phyloP scores from a whole-genome alignment of 1,284 basidiomycete genomes.

The Marasmius fiardii region DNA sequence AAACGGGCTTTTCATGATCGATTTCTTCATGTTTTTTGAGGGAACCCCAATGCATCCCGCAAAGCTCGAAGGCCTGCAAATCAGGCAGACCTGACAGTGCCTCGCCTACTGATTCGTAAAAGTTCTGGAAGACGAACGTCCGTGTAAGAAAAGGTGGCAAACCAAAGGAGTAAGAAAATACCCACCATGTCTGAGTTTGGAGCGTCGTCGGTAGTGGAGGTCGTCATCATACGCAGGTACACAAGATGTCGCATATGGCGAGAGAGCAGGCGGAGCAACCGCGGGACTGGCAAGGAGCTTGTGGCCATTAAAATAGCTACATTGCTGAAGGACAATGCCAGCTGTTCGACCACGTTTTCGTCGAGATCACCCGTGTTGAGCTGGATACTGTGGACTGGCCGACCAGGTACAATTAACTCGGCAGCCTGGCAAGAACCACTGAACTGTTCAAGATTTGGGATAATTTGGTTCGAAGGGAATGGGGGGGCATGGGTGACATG shows the following conservation, averaged over 20 bases:
- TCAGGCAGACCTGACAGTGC: conserved; percentile 52
- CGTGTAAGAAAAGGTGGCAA: conserved; percentile 4
- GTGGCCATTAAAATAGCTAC: conserved; percentile 42
- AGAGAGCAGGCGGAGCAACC: conserved; percentile 41
- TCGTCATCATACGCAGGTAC: conserved; percentile 52
- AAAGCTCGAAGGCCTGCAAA: conserved; percentile 64
- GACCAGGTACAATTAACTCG: conserved; percentile 51
- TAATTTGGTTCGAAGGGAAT: conserved; percentile 30
- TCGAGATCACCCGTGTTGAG: conserved; percentile 54
- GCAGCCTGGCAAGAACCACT: conserved; percentile 57
- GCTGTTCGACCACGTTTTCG: conserved; percentile 45
- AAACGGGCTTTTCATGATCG: conserved; percentile 36
- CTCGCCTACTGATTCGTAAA: conserved; percentile 58
- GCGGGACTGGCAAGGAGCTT: conserved; percentile 37
- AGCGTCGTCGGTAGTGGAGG: conserved; percentile 41
- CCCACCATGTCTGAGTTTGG: conserved; percentile 38
- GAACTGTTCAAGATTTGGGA: conserved; percentile 55
- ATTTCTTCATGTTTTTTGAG: conserved; percentile 29
- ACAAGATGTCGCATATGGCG: conserved; percentile 43
- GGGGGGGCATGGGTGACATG: conserved; percentile 22
- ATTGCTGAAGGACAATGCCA: conserved; percentile 43
- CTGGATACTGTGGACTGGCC: conserved; percentile 60
- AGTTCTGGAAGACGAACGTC: conserved; percentile 36
- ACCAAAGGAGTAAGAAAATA: conserved; percentile 15
- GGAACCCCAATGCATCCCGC: conserved; percentile 67